Evolutionary conservation across 805 yeast genomes (phyloP).

Genomic region (Candida nitratophila): DNA sequence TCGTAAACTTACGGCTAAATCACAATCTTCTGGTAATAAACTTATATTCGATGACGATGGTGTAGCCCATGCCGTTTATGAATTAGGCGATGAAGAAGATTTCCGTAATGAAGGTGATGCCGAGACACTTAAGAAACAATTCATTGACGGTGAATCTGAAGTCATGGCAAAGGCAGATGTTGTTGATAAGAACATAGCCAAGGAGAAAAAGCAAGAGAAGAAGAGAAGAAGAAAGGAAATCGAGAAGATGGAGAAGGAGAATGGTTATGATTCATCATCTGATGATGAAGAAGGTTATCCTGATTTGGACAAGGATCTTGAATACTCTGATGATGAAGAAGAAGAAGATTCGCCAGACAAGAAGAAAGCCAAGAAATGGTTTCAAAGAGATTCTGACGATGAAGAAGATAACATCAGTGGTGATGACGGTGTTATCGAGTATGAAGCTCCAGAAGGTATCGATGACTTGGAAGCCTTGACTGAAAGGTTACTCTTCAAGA

Average conservation of each 20-base stretch:
- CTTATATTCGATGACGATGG: conserved; percentile 93
- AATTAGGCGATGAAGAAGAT: conserved; percentile 83
- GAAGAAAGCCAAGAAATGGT: conserved; percentile 42
- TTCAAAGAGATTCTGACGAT: conserved; percentile 26
- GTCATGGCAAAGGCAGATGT: conserved; percentile 67
- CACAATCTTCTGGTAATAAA: conserved; percentile 67
- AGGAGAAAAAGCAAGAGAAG: conserved; percentile 76
- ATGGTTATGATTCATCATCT: conserved; percentile 17
- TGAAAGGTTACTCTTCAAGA: conserved; percentile 34
- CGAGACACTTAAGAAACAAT: conserved; percentile 56
- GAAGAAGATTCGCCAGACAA: conserved; percentile 13
- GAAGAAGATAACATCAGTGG: conserved; percentile 7
- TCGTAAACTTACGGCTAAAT: conserved; percentile 61
- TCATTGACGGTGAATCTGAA: conserved; percentile 57
- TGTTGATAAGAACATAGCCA: conserved; percentile 72
- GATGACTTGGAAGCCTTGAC: conserved; percentile 93
- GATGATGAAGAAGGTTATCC: conserved; percentile 13
- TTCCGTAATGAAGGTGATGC: conserved; percentile 67
- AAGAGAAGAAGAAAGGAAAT: conserved; percentile 81
- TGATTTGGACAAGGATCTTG: conserved; percentile 44
- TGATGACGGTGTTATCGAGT: conserved; percentile 46
- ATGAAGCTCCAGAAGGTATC: conserved; percentile 83
- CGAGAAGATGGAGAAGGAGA: conserved; percentile 49
- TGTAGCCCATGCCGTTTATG: conserved; percentile 82
- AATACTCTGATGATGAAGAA: conserved; percentile 27